A percentile compares a stretch with the other conserved stretches of the same genome.
Conservation (phyloP, 345 rosid species). For the Carallia pectinifolia region DNA sequence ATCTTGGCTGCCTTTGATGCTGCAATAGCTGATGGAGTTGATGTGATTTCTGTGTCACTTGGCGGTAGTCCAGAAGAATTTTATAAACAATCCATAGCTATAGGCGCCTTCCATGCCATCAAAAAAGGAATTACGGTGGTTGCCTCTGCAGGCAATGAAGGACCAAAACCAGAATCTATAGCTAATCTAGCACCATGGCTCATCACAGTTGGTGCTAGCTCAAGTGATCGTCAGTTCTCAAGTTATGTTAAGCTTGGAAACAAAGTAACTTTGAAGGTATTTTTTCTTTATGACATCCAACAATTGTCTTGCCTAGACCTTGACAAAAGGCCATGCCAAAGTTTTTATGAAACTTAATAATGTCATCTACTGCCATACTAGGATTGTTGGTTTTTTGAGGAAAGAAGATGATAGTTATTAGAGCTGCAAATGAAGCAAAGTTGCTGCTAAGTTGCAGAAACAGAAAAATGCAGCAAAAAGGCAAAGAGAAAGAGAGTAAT, state of each 20-base stretch:
- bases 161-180: background rate
- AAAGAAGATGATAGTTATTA: no score
- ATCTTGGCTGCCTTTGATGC: constrained; percentile 50
- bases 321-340: no score
- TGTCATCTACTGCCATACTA: background rate
- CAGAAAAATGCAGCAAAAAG: no score
- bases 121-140: constrained; percentile 7
- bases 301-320: no score
- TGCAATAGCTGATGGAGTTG: constrained; percentile 51
- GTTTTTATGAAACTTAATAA: no score
- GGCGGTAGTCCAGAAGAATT: constrained; percentile 16
- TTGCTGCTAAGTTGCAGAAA: no score
- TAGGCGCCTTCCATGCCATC: constrained; percentile 15
- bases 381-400: no score
- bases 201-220: constrained; percentile 18
- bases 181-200: constrained; percentile 18
- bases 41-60: constrained; percentile 47
- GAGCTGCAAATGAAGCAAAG: no score
- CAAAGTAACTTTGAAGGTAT: background rate
- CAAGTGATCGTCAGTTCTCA: constrained; percentile 1
- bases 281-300: background rate
- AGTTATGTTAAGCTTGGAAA: background rate
- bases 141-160: constrained; percentile 8
- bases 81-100: background rate
- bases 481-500: no score